Evolutionary conservation across 192 early-diverging fungal genomes (phyloP), one percentile per base, ranked within the genome.

Genomic region (Entomortierella parvispora): DNA sequence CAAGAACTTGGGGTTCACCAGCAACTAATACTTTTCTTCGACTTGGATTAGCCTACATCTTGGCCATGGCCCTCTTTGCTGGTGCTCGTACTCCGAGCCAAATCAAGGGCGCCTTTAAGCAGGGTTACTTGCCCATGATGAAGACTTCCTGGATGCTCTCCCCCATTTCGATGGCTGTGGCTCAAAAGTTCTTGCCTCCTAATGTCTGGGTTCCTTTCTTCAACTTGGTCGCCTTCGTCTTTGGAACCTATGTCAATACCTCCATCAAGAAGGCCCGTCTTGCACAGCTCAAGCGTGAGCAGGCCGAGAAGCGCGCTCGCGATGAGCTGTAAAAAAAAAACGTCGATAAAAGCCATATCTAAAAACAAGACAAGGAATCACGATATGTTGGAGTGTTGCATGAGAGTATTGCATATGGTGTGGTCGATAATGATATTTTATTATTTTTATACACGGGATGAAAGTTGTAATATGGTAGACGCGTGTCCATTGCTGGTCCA

Each of bases 201-300:
- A 81, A 86, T 43, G 80, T 90, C 47, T 97, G 94, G 94, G 87
- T 94, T 28, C 95, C 95, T 25, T 97, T 95, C 87, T 97, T 95
- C 83, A 95, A 95, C 83, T 46, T 91, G 25, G 82, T 97, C 48
- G 88, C 88, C 22, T 96, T 96, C 65, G 77, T 75, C 53, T 93
- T 93, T 74, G 91, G 91, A 63, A 89, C 88, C 15, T 93, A 91
- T 47, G 83, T 91, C 55, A 94, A 94, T 83, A 92, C 88, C 49
- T 78, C 83, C 71, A 88, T 90, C 69, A 95, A 95, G 87, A 77
- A 68, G 84, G 80, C 59, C 63, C 84, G 60, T 60, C 75, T 51
- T 60, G 84, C 61, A 26, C 81, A 79, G 80, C 80, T 62, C 63
- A 82, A 72, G 71, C 66, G 53, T 42, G 80, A 82, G 50, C 62